Base-by-base conservation (phyloP, 2,329 filamentous ascomycete genomes). In the Thelonectria discophora region DNA sequence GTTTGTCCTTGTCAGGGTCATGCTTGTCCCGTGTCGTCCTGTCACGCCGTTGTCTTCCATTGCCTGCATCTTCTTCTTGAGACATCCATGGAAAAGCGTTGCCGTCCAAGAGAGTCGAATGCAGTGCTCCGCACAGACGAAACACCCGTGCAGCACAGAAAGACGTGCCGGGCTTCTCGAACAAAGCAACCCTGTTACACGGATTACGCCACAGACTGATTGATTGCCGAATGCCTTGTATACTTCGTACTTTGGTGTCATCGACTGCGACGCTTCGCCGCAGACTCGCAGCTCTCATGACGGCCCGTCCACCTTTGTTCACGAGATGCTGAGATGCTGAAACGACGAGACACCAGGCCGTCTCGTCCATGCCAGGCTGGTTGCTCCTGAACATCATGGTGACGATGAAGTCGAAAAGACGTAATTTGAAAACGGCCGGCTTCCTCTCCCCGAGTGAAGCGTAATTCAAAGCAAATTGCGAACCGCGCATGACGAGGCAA, bases 381-480 rank as follows among this genome's bases (percentile, higher is more conserved):
- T 30, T 30, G 27, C 27, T 30, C 27, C 27, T 37, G 12, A 6
- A 15, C 48, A 58, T 60, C 58, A 30, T 53, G 8, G 30, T 49
- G 47, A 49, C 30, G 27, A 43, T 52, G 42, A 61, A 42, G 27
- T 51, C 47, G 52, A 43, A 65, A 57, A 42, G 34, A 51, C 47
- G 52, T 49, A 65, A 57, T 63, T 63, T 60, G 51, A 45, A 52
- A 42, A 53, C 40, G 42, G 24, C 47, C 50, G 47, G 62, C 45
- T 47, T 50, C 58, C 32, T 48, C 27, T 43, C 30, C 27, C 47
- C 43, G 37, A 43, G 30, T 46, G 34, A 37, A 51, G 52, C 55
- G 55, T 60, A 24, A 49, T 59, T 55, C 58, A 58, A 67, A 62
- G 55, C 62, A 70, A 70, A 64, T 65, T 70, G 62, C 50, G 60